Evolutionary conservation across 2,329 filamentous ascomycete species (phyloP).

Genomic region (Pyrenochaeta sp.): DNA sequence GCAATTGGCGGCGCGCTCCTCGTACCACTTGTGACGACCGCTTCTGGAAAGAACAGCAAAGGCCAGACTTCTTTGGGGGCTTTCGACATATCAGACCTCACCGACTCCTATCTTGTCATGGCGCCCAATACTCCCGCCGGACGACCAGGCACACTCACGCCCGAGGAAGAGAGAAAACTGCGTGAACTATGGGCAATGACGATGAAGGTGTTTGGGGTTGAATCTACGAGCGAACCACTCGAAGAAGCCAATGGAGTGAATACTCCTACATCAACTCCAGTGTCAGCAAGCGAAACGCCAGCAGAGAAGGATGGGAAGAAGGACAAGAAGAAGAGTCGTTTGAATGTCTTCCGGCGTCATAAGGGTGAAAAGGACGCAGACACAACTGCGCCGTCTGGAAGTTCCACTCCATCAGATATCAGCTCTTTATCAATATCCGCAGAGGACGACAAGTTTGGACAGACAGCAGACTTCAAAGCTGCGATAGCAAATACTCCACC

Average conservation of each 20-base stretch:
- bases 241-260: conserved; percentile 42
- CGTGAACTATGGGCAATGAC: conserved; percentile 84
- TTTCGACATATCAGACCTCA: conserved; percentile 31
- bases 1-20: conserved; percentile 45
- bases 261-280: conserved; percentile 12
- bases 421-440: conserved; percentile 43
- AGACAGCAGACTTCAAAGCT: conserved; percentile 84
- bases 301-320: conserved; percentile 50
- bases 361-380: conserved; percentile 61
- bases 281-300: conserved; percentile 14
- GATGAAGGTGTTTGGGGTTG: conserved; percentile 74
- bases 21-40: conserved; percentile 25
- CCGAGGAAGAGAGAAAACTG: conserved; percentile 87
- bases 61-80: conserved; percentile 13
- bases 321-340: conserved; percentile 78
- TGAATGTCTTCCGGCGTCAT: conserved; percentile 69
- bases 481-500: conserved; percentile 79
- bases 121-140: conserved; percentile 65
- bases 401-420: conserved; percentile 38
- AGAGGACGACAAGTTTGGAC: conserved; percentile 88
- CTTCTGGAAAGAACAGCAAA: conserved; percentile 12
- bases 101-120: conserved; percentile 51
- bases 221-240: conserved; percentile 25
- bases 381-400: conserved; percentile 37
- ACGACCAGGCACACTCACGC: conserved; percentile 84